These are phyloP conservation scores for Thalia dealbata DNA, from an alignment of 176 grass and related monocot genomes.

Conservation along the genomic window DNA sequence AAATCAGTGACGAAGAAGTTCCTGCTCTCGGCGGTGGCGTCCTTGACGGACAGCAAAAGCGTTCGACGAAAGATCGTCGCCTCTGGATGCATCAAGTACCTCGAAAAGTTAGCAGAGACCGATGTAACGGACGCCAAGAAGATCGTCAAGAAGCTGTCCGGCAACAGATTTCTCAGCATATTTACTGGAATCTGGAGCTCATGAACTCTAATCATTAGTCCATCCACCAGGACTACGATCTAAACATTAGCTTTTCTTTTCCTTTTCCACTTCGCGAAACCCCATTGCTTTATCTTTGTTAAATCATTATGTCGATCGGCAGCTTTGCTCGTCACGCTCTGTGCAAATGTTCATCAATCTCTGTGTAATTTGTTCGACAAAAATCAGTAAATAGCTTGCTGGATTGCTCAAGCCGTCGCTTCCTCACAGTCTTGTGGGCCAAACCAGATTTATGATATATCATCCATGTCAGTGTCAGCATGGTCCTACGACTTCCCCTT, in stretches of 20 bases:
- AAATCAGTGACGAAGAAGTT: conserved; percentile 48
- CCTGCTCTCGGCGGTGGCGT: conserved; percentile 54
- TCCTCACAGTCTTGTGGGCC: not conserved
- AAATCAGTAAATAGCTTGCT: not conserved
- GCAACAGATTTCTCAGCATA: conserved; percentile 62
- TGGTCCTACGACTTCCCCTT: not conserved
- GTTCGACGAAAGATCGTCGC: conserved; percentile 69
- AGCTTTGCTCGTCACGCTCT: too few species aligned
- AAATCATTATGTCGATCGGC: too few species aligned
- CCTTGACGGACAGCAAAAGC: conserved; percentile 45
- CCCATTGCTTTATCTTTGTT: too few species aligned
- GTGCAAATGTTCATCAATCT: not conserved
- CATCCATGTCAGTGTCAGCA: not conserved
- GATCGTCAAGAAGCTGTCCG: conserved; percentile 72
- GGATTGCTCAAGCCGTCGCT: too few species aligned
- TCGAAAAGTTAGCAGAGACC: conserved; percentile 56
- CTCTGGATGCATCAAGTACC: conserved; percentile 53
- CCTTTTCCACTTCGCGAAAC: too few species aligned
- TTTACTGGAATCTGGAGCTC: conserved; percentile 76
- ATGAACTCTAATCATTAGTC: conserved; percentile 2
- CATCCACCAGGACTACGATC: too few species aligned
- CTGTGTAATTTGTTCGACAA: not conserved
- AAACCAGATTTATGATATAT: not conserved
- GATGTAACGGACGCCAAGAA: conserved; percentile 65
- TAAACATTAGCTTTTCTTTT: too few species aligned